Conservation (phyloP, 2,329 filamentous ascomycete species). For the Colletotrichum sp. region DNA sequence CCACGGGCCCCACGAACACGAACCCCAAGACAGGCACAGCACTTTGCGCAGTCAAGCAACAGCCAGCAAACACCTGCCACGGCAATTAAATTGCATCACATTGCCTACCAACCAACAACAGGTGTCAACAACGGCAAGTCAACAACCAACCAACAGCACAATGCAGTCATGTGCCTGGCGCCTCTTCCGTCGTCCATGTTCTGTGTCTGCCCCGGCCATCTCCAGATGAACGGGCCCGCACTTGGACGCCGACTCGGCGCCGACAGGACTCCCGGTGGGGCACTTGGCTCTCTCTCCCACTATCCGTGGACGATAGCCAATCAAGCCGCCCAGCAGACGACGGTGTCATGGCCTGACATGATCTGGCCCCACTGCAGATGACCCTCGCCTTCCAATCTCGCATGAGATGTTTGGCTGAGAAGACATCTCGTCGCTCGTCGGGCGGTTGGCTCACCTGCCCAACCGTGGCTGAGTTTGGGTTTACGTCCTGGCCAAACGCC, state of each 20-base stretch:
- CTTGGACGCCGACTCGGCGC: conserved; percentile 1
- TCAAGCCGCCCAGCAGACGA: not conserved
- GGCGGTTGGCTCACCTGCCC: not conserved
- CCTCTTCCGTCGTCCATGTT: not conserved
- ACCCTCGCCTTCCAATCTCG: not conserved
- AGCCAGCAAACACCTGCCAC: not conserved
- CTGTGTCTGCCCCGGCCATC: not conserved
- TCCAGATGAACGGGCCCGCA: not conserved
- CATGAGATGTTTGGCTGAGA: not conserved
- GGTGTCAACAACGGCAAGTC: not conserved
- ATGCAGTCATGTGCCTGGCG: not conserved
- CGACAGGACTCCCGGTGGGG: not conserved
- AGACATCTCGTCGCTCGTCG: not conserved
- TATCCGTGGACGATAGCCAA: not conserved
- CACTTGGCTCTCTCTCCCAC: not conserved
- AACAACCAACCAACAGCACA: not conserved
- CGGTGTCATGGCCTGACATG: not conserved
- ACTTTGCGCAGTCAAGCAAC: not conserved
- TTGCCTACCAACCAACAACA: not conserved
- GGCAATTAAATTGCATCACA: not conserved
- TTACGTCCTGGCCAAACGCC: not conserved
- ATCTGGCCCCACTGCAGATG: not conserved
- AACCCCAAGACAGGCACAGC: not conserved
- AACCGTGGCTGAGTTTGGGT: not conserved
- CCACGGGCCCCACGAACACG: not conserved